Evolutionary conservation across 2,329 filamentous ascomycete genomes (phyloP), one percentile per base, ranked within the genome.

Genomic region (Chalara sp.): DNA sequence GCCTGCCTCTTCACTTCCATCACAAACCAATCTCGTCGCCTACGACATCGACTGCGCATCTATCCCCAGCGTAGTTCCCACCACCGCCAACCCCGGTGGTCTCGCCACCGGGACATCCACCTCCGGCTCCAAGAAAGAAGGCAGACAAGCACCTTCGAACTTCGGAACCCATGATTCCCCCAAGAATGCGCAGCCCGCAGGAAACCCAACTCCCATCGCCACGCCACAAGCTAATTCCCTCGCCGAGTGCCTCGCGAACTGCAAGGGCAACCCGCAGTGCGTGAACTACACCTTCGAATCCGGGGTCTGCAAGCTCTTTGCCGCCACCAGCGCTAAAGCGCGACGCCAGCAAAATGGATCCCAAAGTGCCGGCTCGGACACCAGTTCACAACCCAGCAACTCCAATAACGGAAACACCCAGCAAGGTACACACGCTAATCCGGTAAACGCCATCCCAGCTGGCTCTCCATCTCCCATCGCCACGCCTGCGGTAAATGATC

Each of bases 11-110:
- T 53, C 51, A 3, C 45, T 60, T n/a, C 58, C 58, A 12, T 40
- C 44, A 5, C 56, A 58, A 32, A 52, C 48, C 46, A 53, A 58
- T 35, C 47, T 58, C 11, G 39, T 58, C 29, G 53, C 40, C 28
- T 58, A 52, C 41, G 56, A 58, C 42, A 55, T 51, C n/a, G 53
- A 47, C 12, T 58, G 54, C 47, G 35, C 52, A 6, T 50, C 50
- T 6, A 39, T 58, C 28, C 56, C 56, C 6, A 28, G 52, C 30
- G 50, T 55, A 33, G 50, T 53, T 11, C 54, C 53, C 28, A 57
- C 52, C n/a, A 33, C 50, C 5, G 46, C 50, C n/a, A 57, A 58
- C 48, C 56, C 54, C 33, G 28, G 11, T 11, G 41, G 41, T 43
- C 21, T 21, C 21, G 21, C 21, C 21, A n/a, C n/a, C n/a, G 35